Evolutionary conservation across 768 basidiomycete species (phyloP), one percentile per base, ranked within the genome.

Genomic region (Suillus bovinus): DNA sequence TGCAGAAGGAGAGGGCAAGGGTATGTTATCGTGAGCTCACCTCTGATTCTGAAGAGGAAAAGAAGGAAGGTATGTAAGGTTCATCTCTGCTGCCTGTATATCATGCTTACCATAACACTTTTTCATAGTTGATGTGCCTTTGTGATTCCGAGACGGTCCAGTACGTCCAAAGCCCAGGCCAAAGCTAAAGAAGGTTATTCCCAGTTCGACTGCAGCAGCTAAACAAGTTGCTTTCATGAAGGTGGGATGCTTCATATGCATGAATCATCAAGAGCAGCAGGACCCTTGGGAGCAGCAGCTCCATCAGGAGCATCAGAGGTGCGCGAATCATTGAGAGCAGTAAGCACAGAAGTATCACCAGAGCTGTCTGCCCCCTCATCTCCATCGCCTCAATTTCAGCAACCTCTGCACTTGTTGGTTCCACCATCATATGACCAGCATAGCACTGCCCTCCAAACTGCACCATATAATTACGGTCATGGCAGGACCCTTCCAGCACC

Each of bases 181-280:
- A 2, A 46, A 46, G 44, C 44, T 22, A 46, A 46, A 46, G 22
- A 46, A 2, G 44, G 2, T 46, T 5, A 1, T 46, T 0, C 44
- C 0, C 3, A 5, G 44, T 46, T 46, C 22, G 0, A 2, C 44
- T 46, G 44, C 22, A 46, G 44, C 44, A 46, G 44, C 44, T 0
- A n/a, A 46, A 22, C 44, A 46, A 22, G 44, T 46, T 46, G 44
- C 44, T 46, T 46, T 46, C 44, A 46, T 46, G 44, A 46, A 46
- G 44, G 44, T 22, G 22, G 44, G 1, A 46, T 46, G 44, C 44
- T 46, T 22, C n/a, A 46, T 46, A 46, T 2, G 38, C 0, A 17
- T 2, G 17, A 41, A 41, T 9, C 41, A 41, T 41, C 8, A 0
- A 9, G 39, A 41, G 8, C 39, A 41, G 10, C 20, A 41, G 41